These are phyloP conservation scores for Scedosporium boydii DNA, from an alignment of 2,329 filamentous ascomycete genomes.

Conservation along the genomic window DNA sequence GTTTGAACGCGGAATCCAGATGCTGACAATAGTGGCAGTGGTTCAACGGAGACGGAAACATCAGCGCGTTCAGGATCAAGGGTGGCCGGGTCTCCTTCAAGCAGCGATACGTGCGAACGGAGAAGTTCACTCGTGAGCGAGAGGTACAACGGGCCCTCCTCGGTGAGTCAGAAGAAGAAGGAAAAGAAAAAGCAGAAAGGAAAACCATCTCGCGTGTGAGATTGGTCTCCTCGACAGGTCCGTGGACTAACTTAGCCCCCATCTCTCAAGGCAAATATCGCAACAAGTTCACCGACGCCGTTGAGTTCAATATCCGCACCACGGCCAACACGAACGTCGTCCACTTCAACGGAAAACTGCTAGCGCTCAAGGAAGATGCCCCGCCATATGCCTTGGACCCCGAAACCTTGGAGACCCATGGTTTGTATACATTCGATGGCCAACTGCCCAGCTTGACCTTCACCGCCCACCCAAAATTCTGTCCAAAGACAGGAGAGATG, in stretches of 20 bases:
- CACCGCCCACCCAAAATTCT: conserved; percentile 31
- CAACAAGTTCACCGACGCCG: conserved; percentile 27
- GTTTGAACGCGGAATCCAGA: too few relatives aligned
- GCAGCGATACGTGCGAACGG: too few relatives aligned
- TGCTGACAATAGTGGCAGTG: too few relatives aligned
- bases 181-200: too few relatives aligned
- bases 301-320: conserved; percentile 17
- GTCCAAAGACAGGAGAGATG: conserved; percentile 27
- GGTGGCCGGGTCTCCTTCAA: too few relatives aligned
- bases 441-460: conserved; percentile 27
- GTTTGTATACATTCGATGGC: conserved; percentile 24
- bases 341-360: conserved; percentile 34
- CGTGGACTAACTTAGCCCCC: background rate
- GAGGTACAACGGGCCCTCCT: too few relatives aligned
- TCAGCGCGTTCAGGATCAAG: too few relatives aligned
- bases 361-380: conserved; percentile 37
- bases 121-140: too few relatives aligned
- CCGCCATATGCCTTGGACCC: conserved; percentile 32
- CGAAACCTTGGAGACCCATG: conserved; percentile 28
- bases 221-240: too few relatives aligned
- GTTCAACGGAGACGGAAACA: too few relatives aligned
- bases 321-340: conserved; percentile 43
- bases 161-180: too few relatives aligned
- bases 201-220: too few relatives aligned
- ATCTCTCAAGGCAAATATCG: conserved; percentile 11